These are phyloP conservation scores for Striga asiatica DNA, from an alignment of 257 asterid genomes.

Conservation along the genomic window DNA sequence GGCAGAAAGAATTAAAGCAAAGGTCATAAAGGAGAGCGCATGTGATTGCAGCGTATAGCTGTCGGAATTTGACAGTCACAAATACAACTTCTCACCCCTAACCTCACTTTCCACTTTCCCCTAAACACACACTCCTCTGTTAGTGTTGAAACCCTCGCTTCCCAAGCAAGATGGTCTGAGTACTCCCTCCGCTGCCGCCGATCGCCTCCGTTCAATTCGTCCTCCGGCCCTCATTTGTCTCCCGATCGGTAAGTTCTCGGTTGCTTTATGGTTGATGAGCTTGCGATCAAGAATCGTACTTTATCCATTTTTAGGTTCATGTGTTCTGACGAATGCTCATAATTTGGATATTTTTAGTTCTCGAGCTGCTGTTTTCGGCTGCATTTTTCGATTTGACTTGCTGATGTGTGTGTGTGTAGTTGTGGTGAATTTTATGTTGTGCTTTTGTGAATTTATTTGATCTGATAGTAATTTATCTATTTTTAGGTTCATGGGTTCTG, in stretches of 20 bases:
- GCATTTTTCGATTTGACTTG: too few relatives aligned
- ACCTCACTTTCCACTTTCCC: constrained; percentile 27
- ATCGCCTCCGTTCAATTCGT: constrained; percentile 12
- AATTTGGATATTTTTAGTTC: too few relatives aligned
- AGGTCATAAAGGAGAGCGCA: constrained; percentile 20
- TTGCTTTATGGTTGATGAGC: not conserved
- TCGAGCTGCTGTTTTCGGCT: too few relatives aligned
- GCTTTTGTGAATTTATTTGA: too few relatives aligned
- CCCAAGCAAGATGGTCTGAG: constrained; percentile 18
- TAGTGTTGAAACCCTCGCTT: constrained; percentile 11
- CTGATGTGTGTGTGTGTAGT: too few relatives aligned
- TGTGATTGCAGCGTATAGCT: constrained; percentile 34
- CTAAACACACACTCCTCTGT: constrained; percentile 23
- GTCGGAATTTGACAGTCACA: constrained; percentile 24
- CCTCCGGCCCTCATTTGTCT: not conserved
- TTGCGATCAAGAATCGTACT: constrained; percentile 25
- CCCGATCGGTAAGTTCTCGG: constrained; percentile 17
- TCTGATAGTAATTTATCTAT: not conserved
- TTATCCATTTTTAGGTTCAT: too few relatives aligned
- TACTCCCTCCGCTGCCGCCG: constrained; percentile 15
- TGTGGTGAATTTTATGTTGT: too few relatives aligned
- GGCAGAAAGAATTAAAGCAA: constrained; percentile 24
- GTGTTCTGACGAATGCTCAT: too few relatives aligned
- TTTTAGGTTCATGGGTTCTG: not conserved
- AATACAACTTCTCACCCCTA: constrained; percentile 16